Evolutionary conservation across 169 alveolate genomes (phyloP).

Genomic region (Toxoplasma gondii): DNA sequence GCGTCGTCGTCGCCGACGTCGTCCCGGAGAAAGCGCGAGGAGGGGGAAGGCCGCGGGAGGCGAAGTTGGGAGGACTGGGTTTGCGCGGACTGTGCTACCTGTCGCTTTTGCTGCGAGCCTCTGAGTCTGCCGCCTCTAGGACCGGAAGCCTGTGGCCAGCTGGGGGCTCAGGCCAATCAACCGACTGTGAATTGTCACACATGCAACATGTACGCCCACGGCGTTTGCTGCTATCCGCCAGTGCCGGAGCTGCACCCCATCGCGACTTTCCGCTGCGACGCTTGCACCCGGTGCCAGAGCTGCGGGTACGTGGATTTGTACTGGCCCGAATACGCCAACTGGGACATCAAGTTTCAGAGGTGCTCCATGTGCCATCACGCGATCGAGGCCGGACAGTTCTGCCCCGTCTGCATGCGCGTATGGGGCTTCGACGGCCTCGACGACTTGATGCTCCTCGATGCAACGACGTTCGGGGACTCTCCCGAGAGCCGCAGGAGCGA

Average conservation of each 20-base stretch:
- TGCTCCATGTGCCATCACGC: constrained; percentile 6
- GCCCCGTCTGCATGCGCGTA: constrained; percentile 28
- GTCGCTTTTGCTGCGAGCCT: not conserved
- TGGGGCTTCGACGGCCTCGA: constrained; percentile 53
- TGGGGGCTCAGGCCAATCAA: not conserved
- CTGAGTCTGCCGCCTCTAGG: constrained; percentile 19
- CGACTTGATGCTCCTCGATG: not conserved
- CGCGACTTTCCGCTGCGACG: constrained; percentile 80
- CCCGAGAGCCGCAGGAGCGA: not conserved
- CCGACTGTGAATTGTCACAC: constrained; percentile 74
- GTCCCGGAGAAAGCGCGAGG: not conserved
- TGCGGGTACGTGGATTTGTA: constrained; percentile 78
- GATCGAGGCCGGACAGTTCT: constrained; percentile 59
- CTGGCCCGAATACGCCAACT: constrained; percentile 77
- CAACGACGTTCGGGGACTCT: not conserved
- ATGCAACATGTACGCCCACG: constrained; percentile 80
- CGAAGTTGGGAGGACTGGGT: constrained; percentile 10
- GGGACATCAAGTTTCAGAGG: constrained; percentile 69
- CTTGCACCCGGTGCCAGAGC: constrained; percentile 78
- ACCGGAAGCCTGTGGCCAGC: not conserved
- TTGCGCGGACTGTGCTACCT: constrained; percentile 43
- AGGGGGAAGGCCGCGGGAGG: not conserved
- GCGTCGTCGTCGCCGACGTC: not conserved
- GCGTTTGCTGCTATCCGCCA: constrained; percentile 80
- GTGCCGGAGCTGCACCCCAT: constrained; percentile 73